phyloP scores from a whole-genome alignment of 2,329 filamentous ascomycete genomes.

The Herpotrichia juniperi region DNA sequence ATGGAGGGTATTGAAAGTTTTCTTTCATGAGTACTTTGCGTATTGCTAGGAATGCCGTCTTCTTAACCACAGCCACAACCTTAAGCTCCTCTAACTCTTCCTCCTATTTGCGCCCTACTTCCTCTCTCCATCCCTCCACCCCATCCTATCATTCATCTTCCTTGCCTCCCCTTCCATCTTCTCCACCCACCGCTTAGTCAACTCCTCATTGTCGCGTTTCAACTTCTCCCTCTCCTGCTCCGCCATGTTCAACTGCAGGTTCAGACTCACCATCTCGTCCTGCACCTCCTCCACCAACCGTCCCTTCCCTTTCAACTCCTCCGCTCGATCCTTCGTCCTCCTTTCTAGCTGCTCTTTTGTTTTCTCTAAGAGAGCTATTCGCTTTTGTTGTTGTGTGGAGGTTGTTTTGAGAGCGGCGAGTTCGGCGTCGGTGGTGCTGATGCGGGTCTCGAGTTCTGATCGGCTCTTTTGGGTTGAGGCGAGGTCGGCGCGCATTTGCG shows the following conservation, averaged over 20 bases:
- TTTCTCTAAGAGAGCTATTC: constrained; percentile 66
- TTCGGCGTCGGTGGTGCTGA: constrained; percentile 68
- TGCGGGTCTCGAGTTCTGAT: constrained; percentile 67
- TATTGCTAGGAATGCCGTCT: too few relatives aligned
- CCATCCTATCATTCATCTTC: constrained; percentile 71
- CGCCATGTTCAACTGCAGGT: constrained; percentile 84
- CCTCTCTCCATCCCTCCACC: constrained; percentile 30
- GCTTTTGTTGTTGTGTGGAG: constrained; percentile 64
- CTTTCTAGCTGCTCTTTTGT: constrained; percentile 68
- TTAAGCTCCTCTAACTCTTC: too few relatives aligned
- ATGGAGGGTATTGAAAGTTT: too few relatives aligned
- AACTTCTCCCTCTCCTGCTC: constrained; percentile 77
- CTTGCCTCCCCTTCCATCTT: constrained; percentile 86
- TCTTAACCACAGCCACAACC: too few relatives aligned
- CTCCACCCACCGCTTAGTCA: constrained; percentile 91
- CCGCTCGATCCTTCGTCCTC: constrained; percentile 78
- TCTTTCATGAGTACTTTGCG: too few relatives aligned
- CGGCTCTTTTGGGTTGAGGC: constrained; percentile 78
- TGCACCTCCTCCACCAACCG: constrained; percentile 87
- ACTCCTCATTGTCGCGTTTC: constrained; percentile 81
- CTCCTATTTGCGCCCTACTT: too few relatives aligned
- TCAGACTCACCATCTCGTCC: constrained; percentile 88
- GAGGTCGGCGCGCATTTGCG: constrained; percentile 65
- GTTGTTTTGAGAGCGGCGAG: constrained; percentile 67
- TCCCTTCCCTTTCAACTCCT: constrained; percentile 83